These are phyloP conservation scores for Cryoendolithus antarcticus DNA, from an alignment of 2,329 filamentous ascomycete species.

Conservation along the genomic window DNA sequence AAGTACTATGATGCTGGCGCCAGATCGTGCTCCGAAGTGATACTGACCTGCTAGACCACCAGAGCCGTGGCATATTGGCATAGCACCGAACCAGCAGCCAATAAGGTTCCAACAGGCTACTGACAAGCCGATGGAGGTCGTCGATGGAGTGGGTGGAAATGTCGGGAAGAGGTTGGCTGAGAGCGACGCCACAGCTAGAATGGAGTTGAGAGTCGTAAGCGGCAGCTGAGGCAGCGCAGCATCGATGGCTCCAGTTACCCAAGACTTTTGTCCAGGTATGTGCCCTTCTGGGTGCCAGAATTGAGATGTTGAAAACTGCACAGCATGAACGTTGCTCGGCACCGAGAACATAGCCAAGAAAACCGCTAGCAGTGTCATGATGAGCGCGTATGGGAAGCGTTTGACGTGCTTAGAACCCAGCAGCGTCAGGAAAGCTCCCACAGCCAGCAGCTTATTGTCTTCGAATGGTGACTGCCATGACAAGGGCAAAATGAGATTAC, in stretches of 20 bases:
- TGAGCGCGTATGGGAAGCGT: slow-evolving; percentile 64
- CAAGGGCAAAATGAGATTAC: slow-evolving; percentile 53
- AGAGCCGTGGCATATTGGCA: slow-evolving; percentile 90
- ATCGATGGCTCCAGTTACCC: slow-evolving; percentile 47
- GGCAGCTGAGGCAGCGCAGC: slow-evolving; percentile 78
- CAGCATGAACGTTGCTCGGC: slow-evolving; percentile 2
- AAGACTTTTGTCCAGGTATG: slow-evolving; percentile 31
- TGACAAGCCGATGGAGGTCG: slow-evolving; percentile 68
- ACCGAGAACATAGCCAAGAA: slow-evolving; percentile 40
- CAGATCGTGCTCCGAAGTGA: slow-evolving; percentile 80
- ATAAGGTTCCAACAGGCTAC: slow-evolving; percentile 74
- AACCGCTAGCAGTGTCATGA: slow-evolving; percentile 58
- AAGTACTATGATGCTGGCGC: slow-evolving; percentile 68
- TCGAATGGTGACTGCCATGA: slow-evolving; percentile 53
- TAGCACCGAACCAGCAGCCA: slow-evolving; percentile 83
- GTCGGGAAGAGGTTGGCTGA: slow-evolving; percentile 62
- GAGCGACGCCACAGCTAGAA: slow-evolving; percentile 75
- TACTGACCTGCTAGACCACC: slow-evolving; percentile 85
- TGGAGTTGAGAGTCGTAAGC: slow-evolving; percentile 81
- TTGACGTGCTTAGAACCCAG: slow-evolving; percentile 53
- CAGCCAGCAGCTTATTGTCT: slow-evolving; percentile 69
- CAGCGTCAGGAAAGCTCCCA: slow-evolving; percentile 61
- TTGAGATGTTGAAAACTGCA: neutral
- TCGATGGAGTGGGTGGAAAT: slow-evolving; percentile 44
- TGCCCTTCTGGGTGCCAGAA: slow-evolving; percentile 48